Evolutionary conservation across 23 red algal species (phyloP), one percentile per base, ranked within the genome.

Genomic region (Gracilaria caudata): DNA sequence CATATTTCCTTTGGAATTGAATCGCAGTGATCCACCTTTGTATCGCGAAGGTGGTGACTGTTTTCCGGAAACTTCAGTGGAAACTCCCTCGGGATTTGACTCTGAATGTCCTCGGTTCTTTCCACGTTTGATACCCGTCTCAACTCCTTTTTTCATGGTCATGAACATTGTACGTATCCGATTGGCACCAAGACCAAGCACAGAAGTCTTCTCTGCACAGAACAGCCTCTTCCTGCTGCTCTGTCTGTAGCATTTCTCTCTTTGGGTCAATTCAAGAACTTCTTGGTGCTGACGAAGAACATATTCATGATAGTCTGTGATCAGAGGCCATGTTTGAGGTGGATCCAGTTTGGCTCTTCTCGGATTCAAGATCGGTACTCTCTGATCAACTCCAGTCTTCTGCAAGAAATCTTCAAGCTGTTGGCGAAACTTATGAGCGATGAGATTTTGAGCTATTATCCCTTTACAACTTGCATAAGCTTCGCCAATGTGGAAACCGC

Each of bases 321-420:
- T 41, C 21, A 3, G 33, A 41, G 65, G 65, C 65, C 65, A 71
- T 5, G 20, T 39, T 36, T 71, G 19, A 0, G 65, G 65, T 39
- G 65, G 65, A 23, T 71, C 65, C 7, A 71, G 6, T 39, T 28
- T 36, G 20, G 1, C 1, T 36, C 37, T 71, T 71, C 23, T 71
- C 40, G 65, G 65, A 34, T 41, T 41, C 19, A 71, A 39, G 4
- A 71, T 71, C 32, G 65, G 65, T 23, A 71, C 33, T 26, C 65
- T 6, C 23, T 71, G 65, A 14, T 71, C 37, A 41, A 71, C 34
- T 13, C 65, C 37, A 7, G 16, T 36, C 23, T 2, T 36, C 65
- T 71, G 2, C 65, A 71, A 4, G 34, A 16, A 39, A 3, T 71
- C 33, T 4, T 41, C 34, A 20, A 71, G 1, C 34, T 3, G 4